Evolutionary conservation across 1,284 basidiomycete species (phyloP), one percentile per base, ranked within the genome.

Genomic region (Rhodofomes roseus): DNA sequence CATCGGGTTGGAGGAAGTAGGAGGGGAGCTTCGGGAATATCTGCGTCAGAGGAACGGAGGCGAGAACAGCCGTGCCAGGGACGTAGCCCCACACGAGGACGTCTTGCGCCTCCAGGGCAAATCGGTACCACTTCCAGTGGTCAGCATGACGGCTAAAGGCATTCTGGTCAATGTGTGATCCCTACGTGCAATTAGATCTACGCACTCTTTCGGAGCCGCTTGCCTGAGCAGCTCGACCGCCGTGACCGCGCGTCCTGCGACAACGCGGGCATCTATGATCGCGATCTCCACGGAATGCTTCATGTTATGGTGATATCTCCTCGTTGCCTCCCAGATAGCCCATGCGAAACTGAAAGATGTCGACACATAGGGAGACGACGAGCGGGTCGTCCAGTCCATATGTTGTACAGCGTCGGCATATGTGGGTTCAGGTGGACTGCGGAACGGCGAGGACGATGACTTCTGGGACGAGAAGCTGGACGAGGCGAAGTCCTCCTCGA

Each of bases 261-360:
- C 74, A 54, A 81, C 78, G 58, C 75, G 74, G 1, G 87, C 84
- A 74, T 91, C 88, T 68, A 91, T 90, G 57, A 91, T 76, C 12
- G 89, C 89, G 62, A 91, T 89, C 70, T 91, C 81, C 23, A 91
- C 76, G 58, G 87, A 83, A 62, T 89, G 86, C 71, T 91, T 90
- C 59, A 89, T 74, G 40, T 83, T 83, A 40, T 78, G 72, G 64
- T 85, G 83, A 66, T 89, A 89, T 23, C 89, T 81, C 60, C 86
- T 77, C n/a, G 87, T 79, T 6, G 89, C 89, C 68, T 91, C 89
- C 88, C 88, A 91, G 37, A 91, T 78, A 14, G 88, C 84, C 89
- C 89, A 91, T 36, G 80, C 82, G 66, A 90, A 88, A 72, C 86
- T 90, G 70, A 90, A 90, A 1, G 89, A 89, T 1, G 87, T 81